phyloP scores from a whole-genome alignment of 2,329 filamentous ascomycete species.

The Trichoderma sp. region DNA sequence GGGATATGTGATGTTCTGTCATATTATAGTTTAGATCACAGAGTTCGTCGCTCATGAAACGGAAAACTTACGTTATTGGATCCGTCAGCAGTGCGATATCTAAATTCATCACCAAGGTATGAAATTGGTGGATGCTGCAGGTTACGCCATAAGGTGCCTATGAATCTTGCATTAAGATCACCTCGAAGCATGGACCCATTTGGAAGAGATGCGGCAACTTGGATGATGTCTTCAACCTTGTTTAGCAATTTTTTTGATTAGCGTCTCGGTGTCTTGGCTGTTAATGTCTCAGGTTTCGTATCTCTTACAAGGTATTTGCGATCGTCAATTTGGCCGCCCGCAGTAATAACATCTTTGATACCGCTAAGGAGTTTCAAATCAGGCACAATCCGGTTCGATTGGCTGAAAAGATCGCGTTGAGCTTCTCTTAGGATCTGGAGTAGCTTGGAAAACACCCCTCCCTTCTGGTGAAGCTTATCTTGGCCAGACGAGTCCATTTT shows the following conservation, averaged over 20 bases:
- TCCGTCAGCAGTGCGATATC: constrained; percentile 35
- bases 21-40: not conserved
- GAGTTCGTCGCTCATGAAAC: not conserved
- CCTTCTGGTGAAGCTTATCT: not conserved
- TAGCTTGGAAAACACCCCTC: not conserved
- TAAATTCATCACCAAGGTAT: constrained; percentile 32
- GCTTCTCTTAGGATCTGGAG: not conserved
- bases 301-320: not conserved
- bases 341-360: not conserved
- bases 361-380: not conserved
- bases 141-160: not conserved
- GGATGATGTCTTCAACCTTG: not conserved
- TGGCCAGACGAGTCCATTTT: not conserved
- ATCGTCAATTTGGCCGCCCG: not conserved
- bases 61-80: constrained; percentile 30
- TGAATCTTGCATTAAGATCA: not conserved
- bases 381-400: not conserved
- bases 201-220: constrained; percentile 3
- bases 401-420: not conserved
- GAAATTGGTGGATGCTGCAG: constrained; percentile 26
- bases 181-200: not conserved
- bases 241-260: not conserved
- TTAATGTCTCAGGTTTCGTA: not conserved
- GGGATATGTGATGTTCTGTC: constrained; percentile 31
- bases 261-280: not conserved